Evolutionary conservation across 75 land plant species (phyloP).

Genomic region (Chamaecyparis obtusa): DNA sequence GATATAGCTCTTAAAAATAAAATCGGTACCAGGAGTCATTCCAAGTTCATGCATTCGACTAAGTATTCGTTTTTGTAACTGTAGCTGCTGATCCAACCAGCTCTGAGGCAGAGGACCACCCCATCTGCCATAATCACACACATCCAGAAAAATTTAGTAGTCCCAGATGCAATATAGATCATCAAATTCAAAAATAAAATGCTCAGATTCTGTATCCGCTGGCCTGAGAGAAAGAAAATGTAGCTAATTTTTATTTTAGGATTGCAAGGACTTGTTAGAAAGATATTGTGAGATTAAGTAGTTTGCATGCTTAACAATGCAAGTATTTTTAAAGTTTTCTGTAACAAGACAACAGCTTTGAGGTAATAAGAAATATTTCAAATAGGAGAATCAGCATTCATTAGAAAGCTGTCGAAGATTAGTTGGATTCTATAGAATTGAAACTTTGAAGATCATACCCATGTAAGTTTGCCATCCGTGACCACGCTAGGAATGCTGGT

Average conservation of each 20-base stretch:
- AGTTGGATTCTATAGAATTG: not conserved
- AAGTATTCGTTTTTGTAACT: slow-evolving; percentile 59
- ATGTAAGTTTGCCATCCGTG: slow-evolving; percentile 77
- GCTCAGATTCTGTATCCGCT: not conserved
- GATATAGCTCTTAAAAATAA: not conserved
- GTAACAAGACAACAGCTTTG: not conserved
- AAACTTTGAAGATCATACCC: slow-evolving; percentile 32
- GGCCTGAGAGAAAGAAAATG: not conserved
- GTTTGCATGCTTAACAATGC: not conserved
- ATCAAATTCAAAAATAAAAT: not conserved
- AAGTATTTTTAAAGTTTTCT: not conserved
- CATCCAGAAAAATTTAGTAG: not conserved
- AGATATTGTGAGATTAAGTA: not conserved
- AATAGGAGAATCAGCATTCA: not conserved
- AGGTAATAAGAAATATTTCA: not conserved
- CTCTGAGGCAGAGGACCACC: slow-evolving; percentile 76
- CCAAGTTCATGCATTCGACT: slow-evolving; percentile 62
- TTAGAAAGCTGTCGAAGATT: not conserved
- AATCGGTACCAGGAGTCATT: slow-evolving; percentile 63
- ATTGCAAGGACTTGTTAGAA: not conserved
- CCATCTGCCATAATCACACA: slow-evolving; percentile 46
- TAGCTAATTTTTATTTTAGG: not conserved
- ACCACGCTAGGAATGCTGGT: slow-evolving; percentile 83
- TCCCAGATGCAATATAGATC: not conserved
- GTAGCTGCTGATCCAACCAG: slow-evolving; percentile 67